phyloP scores from a whole-genome alignment of 2,329 filamentous ascomycete species.

The Pyrenophora tritici-repentis region DNA sequence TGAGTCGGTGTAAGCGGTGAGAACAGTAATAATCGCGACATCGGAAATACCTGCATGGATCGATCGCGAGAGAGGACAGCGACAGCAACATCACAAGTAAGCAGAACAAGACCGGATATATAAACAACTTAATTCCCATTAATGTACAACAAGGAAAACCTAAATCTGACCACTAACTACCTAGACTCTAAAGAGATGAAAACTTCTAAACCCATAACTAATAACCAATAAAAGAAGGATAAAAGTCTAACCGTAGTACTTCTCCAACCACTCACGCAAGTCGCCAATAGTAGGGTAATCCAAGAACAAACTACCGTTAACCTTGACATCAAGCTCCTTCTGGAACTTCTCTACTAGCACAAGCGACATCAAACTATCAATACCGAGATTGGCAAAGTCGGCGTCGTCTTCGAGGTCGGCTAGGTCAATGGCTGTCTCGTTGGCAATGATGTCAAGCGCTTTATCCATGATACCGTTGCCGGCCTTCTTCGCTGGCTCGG shows the following conservation, averaged over 20 bases:
- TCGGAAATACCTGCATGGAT: no score
- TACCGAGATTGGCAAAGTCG: constrained; percentile 30
- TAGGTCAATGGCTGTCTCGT: constrained; percentile 23
- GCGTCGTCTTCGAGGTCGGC: constrained; percentile 27
- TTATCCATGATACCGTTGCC: constrained; percentile 11
- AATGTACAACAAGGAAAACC: no score
- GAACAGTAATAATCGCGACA: no score
- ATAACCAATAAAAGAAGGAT: background rate
- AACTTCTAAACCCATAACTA: background rate
- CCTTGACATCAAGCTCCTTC: constrained; percentile 21
- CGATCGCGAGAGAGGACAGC: no score
- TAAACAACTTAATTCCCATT: no score
- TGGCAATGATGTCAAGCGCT: constrained; percentile 23
- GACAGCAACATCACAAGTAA: no score
- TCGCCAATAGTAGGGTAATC: constrained; percentile 33
- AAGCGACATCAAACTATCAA: constrained; percentile 35
- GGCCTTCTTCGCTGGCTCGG: background rate
- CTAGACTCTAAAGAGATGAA: no score
- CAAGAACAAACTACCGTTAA: constrained; percentile 26
- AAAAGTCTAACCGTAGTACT: constrained; percentile 18
- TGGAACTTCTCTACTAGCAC: constrained; percentile 30
- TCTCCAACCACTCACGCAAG: constrained; percentile 21
- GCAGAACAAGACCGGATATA: no score
- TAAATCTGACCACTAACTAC: no score
- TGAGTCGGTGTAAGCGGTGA: no score